These are phyloP conservation scores for Xylaria multiplex DNA, from an alignment of 2,329 filamentous ascomycete species.

Conservation along the genomic window DNA sequence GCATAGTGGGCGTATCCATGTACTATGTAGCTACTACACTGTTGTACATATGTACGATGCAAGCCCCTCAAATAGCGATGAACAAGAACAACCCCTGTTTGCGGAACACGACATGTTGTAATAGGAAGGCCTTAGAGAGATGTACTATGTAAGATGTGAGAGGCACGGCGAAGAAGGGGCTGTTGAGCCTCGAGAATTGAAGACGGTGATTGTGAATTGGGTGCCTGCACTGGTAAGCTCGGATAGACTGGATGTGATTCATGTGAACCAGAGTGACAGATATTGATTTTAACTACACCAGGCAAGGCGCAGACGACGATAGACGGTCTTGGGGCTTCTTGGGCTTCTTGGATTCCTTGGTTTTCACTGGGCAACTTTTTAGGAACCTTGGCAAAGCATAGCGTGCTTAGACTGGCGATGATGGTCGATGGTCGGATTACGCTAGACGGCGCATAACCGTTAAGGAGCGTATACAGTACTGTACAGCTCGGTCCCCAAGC, in stretches of 20 bases:
- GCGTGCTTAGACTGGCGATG: background rate
- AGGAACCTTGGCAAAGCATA: conserved; percentile 23
- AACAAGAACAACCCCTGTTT: conserved; percentile 25
- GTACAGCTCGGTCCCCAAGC: background rate
- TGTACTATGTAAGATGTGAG: background rate
- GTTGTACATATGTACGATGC: background rate
- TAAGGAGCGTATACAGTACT: too few species aligned
- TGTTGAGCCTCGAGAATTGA: background rate
- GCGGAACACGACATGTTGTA: conserved; percentile 3
- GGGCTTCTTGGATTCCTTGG: conserved; percentile 18
- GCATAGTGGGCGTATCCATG: too few species aligned
- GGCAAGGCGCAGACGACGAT: conserved; percentile 7
- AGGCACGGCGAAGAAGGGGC: background rate
- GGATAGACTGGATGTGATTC: conserved; percentile 19
- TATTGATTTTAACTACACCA: conserved; percentile 20
- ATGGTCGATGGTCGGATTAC: background rate
- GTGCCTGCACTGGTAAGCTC: background rate
- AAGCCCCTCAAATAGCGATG: conserved; percentile 25
- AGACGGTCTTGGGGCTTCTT: conserved; percentile 15
- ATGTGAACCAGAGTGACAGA: background rate
- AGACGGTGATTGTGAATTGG: background rate
- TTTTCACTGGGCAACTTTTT: background rate
- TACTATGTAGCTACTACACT: background rate
- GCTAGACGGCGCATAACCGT: background rate
- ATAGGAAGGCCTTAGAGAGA: conserved; percentile 14